Evolutionary conservation across 257 asterid species (phyloP), one percentile per base, ranked within the genome.

Genomic region (Penstemon eatonii): DNA sequence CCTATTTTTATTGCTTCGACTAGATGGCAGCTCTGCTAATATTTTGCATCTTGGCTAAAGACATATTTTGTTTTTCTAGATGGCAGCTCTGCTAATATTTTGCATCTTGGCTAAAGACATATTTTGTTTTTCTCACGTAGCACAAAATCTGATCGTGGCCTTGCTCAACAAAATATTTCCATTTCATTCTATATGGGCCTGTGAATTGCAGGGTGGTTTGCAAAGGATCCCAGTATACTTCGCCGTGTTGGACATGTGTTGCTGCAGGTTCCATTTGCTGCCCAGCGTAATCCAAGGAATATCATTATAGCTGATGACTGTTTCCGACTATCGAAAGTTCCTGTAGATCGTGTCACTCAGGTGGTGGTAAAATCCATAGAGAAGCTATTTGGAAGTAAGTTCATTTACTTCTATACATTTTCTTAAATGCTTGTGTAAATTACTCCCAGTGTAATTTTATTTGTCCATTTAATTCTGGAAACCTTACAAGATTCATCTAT

Each of bases 211-310:
- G 99, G 99, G 63, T 87, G 97, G 96, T 87, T 86, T 75, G 96
- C 99, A 0, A 91, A 79, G 80, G 96, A 94, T 79, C 91, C 95
- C 43, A 78, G 83, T 60, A 67, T 87, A 73, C 86, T 94, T 68
- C 95, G 94, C 51, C 95, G 91, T 64, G 99, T 94, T 72, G 96
- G 96, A 69, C 96, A 91, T 69, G 83, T 87, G 73, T 84, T 94
- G 60, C 81, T 94, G 83, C 99, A 91, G 80, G 78, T 87, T 75
- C 97, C 97, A 13, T 89, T 76, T 71, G 76, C 87, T 68, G 64
- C 74, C 52, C 90, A 79, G 69, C 96, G 90, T 70, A 88, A 80
- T 79, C 97, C 97, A 0, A 82, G 96, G 82, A 91, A 73, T 67
- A 63, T 91, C 70, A 71, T 91, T 59, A 77, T 94, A 65, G 98